These are phyloP conservation scores for Carnegiea gigantea DNA, from an alignment of 179 eudicot genomes.

Conservation along the genomic window DNA sequence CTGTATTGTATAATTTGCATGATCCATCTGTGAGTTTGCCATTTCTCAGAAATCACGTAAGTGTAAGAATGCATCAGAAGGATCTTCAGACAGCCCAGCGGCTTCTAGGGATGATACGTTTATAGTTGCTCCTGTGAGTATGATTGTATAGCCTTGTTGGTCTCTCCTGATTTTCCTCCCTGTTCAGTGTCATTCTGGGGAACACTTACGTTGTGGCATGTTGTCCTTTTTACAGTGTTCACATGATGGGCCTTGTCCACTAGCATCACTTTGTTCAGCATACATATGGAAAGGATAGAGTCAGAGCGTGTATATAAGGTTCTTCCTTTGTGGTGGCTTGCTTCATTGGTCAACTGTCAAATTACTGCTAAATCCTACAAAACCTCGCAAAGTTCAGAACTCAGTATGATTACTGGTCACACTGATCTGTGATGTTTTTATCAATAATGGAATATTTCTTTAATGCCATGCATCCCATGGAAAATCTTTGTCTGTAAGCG, in stretches of 20 bases:
- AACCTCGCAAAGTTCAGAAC: too few relatives aligned
- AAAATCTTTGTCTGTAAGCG: too few relatives aligned
- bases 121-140: constrained; percentile 88
- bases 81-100: constrained; percentile 26
- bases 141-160: neutral
- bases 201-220: constrained; percentile 1
- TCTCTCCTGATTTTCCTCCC: neutral
- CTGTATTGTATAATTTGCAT: neutral
- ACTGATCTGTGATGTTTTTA: too few relatives aligned
- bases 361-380: too few relatives aligned
- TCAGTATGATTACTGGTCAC: too few relatives aligned
- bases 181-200: neutral
- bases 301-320: constrained; percentile 91
- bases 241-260: constrained; percentile 91
- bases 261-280: constrained; percentile 91
- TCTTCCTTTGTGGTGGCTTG: neutral
- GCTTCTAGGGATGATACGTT: constrained; percentile 59
- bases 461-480: too few relatives aligned
- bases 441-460: too few relatives aligned
- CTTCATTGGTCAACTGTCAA: neutral
- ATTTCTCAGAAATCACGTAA: constrained; percentile 65
- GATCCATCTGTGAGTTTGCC: constrained; percentile 1
- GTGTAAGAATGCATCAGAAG: constrained; percentile 36
- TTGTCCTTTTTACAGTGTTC: constrained; percentile 55
- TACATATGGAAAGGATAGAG: constrained; percentile 80